These are phyloP conservation scores for Wickerhamiella sorbophila DNA, from an alignment of 805 yeast genomes.

Conservation along the genomic window DNA sequence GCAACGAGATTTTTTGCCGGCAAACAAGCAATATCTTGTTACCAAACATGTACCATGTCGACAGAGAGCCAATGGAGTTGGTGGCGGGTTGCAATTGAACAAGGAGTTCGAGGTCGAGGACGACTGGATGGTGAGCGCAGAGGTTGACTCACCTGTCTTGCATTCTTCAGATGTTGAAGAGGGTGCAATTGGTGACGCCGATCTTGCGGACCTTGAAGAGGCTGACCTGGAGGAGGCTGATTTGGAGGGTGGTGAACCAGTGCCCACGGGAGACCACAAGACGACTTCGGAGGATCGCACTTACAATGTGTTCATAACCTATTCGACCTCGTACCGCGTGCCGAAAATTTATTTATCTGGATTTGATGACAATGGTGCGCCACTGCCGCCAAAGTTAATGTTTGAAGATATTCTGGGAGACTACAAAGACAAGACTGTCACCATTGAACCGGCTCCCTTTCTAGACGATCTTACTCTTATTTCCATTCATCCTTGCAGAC, in stretches of 20 bases:
- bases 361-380: slow-evolving; percentile 67
- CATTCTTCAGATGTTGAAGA: slow-evolving; percentile 12
- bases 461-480: slow-evolving; percentile 56
- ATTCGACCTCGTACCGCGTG: slow-evolving; percentile 88
- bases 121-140: slow-evolving; percentile 23
- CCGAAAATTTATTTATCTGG: slow-evolving; percentile 92
- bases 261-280: slow-evolving; percentile 1
- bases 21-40: slow-evolving; percentile 72
- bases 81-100: slow-evolving; percentile 20
- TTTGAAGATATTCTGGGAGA: slow-evolving; percentile 87
- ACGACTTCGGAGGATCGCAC: slow-evolving; percentile 21
- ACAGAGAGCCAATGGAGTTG: slow-evolving; percentile 47
- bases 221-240: slow-evolving; percentile 27
- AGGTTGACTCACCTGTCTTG: neutral
- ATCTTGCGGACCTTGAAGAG: slow-evolving; percentile 18
- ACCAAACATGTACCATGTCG: slow-evolving; percentile 83
- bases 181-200: slow-evolving; percentile 20
- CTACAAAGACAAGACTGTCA: slow-evolving; percentile 89
- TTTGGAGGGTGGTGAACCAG: slow-evolving; percentile 28
- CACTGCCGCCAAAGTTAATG: slow-evolving; percentile 78
- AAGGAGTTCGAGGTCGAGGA: slow-evolving; percentile 29
- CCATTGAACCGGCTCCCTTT: slow-evolving; percentile 87
- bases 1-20: slow-evolving; percentile 60
- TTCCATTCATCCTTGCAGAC: slow-evolving; percentile 92
- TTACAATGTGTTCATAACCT: slow-evolving; percentile 81